Percentiles rank a stretch among this genome's conserved stretches.
phyloP scores from a whole-genome alignment of 1,139 yeast species.

The Geotrichum bryndzae region DNA sequence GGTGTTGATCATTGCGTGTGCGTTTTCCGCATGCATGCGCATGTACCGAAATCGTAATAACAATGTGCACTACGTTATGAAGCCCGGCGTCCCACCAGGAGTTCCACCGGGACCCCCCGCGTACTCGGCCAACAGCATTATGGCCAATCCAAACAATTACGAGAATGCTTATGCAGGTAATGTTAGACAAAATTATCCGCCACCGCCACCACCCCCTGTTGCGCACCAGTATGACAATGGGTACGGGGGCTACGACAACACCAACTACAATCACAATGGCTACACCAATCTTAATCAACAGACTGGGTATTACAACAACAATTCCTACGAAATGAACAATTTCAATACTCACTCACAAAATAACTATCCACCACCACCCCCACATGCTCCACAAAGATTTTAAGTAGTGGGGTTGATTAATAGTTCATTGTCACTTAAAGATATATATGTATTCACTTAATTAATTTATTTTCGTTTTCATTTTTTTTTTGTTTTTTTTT shows the following conservation, averaged over 20 bases:
- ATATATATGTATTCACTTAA: not conserved
- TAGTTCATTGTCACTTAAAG: not conserved
- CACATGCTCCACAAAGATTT: constrained; percentile 1
- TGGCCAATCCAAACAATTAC: constrained; percentile 4
- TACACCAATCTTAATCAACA: not conserved
- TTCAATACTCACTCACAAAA: not conserved
- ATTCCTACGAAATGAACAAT: constrained; percentile 4
- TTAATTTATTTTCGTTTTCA: not conserved
- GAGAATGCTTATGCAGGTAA: not conserved
- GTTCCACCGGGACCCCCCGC: not conserved
- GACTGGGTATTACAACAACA: not conserved
- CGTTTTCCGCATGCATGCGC: constrained; percentile 14
- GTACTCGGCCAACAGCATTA: not conserved
- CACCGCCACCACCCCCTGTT: constrained; percentile 13
- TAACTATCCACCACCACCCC: constrained; percentile 9
- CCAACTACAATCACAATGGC: not conserved
- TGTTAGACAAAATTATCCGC: constrained; percentile 8
- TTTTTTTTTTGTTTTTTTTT: not conserved
- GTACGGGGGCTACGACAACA: not conserved
- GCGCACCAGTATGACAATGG: not conserved
- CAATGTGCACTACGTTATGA: constrained; percentile 2
- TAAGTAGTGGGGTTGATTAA: not conserved
- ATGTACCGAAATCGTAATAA: constrained; percentile 2
- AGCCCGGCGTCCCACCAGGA: not conserved
- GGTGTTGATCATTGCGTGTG: constrained; percentile 13